Conservation (phyloP, 2,329 filamentous ascomycete species). For the Neoarthrinium moseri region DNA sequence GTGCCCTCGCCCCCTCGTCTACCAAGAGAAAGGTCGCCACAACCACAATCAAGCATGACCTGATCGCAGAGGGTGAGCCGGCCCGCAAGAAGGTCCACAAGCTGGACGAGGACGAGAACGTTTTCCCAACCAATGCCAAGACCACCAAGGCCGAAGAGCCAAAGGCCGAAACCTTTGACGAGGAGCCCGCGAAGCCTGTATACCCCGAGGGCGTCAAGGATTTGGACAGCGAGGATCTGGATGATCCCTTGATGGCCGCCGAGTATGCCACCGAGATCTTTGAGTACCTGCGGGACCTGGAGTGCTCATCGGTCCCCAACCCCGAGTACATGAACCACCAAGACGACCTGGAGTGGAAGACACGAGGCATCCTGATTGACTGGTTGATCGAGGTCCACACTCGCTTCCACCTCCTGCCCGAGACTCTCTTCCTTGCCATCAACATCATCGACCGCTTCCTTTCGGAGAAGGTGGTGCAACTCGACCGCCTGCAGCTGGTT, state of each 20-base stretch:
- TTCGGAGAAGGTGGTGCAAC: conserved; percentile 90
- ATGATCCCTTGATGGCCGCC: conserved; percentile 96
- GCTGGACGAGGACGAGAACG: conserved; percentile 45
- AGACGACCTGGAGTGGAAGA: conserved; percentile 96
- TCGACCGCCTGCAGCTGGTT: conserved; percentile 93
- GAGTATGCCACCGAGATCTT: conserved; percentile 98
- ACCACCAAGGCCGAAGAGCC: conserved; percentile 26
- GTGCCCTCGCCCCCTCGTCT: conserved; percentile 56
- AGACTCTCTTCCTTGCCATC: conserved; percentile 94
- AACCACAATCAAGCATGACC: conserved; percentile 60
- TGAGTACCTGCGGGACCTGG: conserved; percentile 87
- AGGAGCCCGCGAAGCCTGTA: conserved; percentile 20
- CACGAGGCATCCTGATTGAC: conserved; percentile 93
- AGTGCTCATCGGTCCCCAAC: conserved; percentile 77
- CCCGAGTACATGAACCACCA: conserved; percentile 94
- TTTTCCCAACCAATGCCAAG: conserved; percentile 33
- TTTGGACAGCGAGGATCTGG: conserved; percentile 82
- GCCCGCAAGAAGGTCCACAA: conserved; percentile 63
- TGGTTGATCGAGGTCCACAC: conserved; percentile 99
- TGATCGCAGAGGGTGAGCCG: conserved; percentile 65
- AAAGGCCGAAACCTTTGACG: conserved; percentile 30
- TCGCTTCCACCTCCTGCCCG: conserved; percentile 90
- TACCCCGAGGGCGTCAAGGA: conserved; percentile 52
- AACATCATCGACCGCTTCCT: conserved; percentile 99
- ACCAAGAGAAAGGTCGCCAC: conserved; percentile 67